A percentile compares a stretch with the other conserved stretches of the same genome.
phyloP scores from a whole-genome alignment of 2,329 filamentous ascomycete species.

The Fusarium metavorans region DNA sequence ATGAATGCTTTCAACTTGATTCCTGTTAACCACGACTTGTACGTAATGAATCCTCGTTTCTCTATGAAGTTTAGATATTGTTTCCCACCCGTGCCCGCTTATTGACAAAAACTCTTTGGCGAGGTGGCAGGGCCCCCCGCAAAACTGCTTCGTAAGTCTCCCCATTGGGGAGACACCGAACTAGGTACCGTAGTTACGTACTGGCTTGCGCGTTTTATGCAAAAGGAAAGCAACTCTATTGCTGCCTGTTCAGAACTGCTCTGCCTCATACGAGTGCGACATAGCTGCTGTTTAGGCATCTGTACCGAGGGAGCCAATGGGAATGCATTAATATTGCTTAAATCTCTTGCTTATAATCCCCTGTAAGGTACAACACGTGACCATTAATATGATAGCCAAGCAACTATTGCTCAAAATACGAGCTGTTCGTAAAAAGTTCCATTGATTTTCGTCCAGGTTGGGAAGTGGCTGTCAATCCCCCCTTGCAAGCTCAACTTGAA shows the following conservation, averaged over 20 bases:
- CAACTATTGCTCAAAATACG: neutral
- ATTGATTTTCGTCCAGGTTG: neutral
- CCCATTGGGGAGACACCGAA: too few relatives aligned
- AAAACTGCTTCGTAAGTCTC: neutral
- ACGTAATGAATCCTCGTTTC: neutral
- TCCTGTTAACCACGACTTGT: too few relatives aligned
- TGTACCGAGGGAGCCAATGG: neutral
- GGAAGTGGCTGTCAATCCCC: neutral
- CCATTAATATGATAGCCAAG: neutral
- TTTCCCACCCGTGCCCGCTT: neutral
- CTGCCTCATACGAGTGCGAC: neutral
- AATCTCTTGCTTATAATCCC: neutral
- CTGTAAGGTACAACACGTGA: neutral
- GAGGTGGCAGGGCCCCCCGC: neutral
- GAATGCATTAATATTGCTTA: neutral
- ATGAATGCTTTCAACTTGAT: neutral
- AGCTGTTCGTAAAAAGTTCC: neutral
- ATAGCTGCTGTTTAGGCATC: neutral
- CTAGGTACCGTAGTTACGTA: neutral
- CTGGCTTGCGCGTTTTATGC: neutral
- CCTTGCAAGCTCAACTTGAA: neutral
- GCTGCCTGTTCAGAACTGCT: neutral
- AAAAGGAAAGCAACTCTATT: neutral
- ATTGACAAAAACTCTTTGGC: neutral
- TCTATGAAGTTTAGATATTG: neutral